A percentile compares a stretch with the other conserved stretches of the same genome.
phyloP scores from a whole-genome alignment of 164 flowering plant genomes.

The Akebia trifoliata region DNA sequence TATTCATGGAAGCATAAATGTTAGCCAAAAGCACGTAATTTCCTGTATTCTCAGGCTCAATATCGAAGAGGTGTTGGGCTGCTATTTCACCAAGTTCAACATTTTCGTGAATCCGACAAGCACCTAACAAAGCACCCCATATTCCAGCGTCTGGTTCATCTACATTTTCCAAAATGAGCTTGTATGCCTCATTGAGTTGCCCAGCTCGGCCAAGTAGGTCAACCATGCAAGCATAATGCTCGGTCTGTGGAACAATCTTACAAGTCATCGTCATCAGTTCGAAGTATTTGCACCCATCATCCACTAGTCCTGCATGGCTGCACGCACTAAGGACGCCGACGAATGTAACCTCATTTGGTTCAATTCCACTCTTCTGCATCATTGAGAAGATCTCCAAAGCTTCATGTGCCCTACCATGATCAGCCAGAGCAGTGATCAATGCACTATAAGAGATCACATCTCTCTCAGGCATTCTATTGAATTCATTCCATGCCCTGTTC shows the following conservation, averaged over 20 bases:
- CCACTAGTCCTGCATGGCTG: constrained; percentile 39
- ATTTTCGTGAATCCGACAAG: constrained; percentile 36
- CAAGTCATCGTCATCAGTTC: constrained; percentile 26
- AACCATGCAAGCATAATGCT: constrained; percentile 45
- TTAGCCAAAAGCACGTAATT: constrained; percentile 40
- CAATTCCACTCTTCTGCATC: constrained; percentile 34
- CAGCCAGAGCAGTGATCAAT: constrained; percentile 37
- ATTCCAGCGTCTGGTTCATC: constrained; percentile 26
- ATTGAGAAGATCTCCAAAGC: constrained; percentile 31
- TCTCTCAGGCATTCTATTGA: constrained; percentile 27
- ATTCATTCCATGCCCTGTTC: constrained; percentile 26
- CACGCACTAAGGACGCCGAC: constrained; percentile 38
- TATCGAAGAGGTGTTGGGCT: constrained; percentile 32
- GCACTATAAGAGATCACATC: constrained; percentile 39
- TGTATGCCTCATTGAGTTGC: constrained; percentile 27
- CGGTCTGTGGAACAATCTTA: constrained; percentile 25
- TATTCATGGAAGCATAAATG: constrained; percentile 29
- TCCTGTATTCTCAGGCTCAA: constrained; percentile 49
- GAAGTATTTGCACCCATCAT: constrained; percentile 36
- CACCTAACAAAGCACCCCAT: constrained; percentile 43
- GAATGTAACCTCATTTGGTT: constrained; percentile 40
- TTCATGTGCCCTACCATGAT: constrained; percentile 36
- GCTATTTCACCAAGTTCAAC: constrained; percentile 39
- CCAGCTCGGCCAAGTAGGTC: constrained; percentile 48
- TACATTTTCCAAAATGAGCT: constrained; percentile 18